A percentile compares a stretch with the other conserved stretches of the same genome.
phyloP scores from a whole-genome alignment of 345 rosid species.

The Salix arbutifolia region DNA sequence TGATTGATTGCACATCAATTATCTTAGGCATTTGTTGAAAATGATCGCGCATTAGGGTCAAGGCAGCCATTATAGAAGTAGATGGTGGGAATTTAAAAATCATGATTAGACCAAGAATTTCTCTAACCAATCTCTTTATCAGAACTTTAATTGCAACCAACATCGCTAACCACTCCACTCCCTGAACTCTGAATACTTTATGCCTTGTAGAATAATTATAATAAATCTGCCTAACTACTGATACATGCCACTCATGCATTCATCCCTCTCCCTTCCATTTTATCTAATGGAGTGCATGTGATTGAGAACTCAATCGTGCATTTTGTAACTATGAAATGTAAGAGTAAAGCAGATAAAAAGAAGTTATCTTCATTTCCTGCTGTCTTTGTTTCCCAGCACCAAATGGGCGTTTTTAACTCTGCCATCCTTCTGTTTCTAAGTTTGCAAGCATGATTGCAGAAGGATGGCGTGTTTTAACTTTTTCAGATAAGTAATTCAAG shows the following conservation, averaged over 20 bases:
- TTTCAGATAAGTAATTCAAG: conserved; percentile 4
- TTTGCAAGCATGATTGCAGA: conserved; percentile 4
- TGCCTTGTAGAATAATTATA: not conserved
- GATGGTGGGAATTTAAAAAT: conserved; percentile 9
- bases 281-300: not conserved
- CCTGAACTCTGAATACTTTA: not conserved
- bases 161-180: conserved; percentile 21
- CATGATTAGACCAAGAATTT: not conserved
- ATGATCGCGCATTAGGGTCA: conserved; percentile 13
- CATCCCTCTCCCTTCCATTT: not conserved
- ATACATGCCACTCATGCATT: not conserved
- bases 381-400: conserved; percentile 13
- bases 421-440: conserved; percentile 18
- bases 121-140: conserved; percentile 1
- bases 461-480: not conserved
- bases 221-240: conserved; percentile 5
- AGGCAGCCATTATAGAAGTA: conserved; percentile 12
- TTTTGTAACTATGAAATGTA: no score
- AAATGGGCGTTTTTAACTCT: conserved; percentile 12
- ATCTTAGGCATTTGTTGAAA: conserved; percentile 4
- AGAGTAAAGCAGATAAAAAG: not conserved
- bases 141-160: conserved; percentile 3
- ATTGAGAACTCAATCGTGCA: no score
- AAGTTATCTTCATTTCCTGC: conserved; percentile 2
- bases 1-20: not conserved